Percentiles rank a stretch among this genome's conserved stretches.
These are phyloP conservation scores for Moricandia moricandioides DNA, from an alignment of 345 rosid genomes.

Conservation along the genomic window DNA sequence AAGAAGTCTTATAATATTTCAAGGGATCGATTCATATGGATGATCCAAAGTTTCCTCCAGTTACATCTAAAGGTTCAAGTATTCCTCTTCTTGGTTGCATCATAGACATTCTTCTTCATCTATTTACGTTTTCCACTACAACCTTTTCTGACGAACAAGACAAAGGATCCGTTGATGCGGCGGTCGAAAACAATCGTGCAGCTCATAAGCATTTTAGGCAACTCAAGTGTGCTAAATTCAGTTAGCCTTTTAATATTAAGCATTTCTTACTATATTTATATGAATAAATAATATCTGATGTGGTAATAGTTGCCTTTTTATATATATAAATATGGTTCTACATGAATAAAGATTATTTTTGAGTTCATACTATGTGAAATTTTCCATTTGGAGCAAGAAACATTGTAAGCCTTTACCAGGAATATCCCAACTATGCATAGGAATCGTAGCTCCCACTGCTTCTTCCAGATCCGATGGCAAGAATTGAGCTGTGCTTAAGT, in stretches of 20 bases:
- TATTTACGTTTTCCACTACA: not conserved
- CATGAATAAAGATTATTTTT: not conserved
- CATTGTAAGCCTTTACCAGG: not conserved
- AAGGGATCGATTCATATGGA: constrained; percentile 12
- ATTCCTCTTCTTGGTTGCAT: constrained; percentile 35
- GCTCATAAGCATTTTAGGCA: constrained; percentile 33
- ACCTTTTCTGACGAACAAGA: constrained; percentile 1
- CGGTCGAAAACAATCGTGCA: constrained; percentile 25
- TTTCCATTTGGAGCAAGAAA: constrained; percentile 1
- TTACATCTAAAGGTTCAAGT: constrained; percentile 2
- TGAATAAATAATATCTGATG: not conserved
- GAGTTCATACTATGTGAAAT: not conserved
- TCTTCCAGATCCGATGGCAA: not conserved
- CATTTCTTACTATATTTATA: constrained; percentile 2
- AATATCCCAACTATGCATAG: not conserved
- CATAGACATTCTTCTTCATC: constrained; percentile 23
- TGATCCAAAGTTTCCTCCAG: constrained; percentile 15
- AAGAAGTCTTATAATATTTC: not conserved
- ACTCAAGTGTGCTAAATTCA: constrained; percentile 24
- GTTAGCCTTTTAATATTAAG: constrained; percentile 13
- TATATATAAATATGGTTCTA: not conserved
- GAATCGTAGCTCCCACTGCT: not conserved
- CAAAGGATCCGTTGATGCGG: constrained; percentile 3
- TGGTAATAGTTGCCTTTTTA: not conserved
- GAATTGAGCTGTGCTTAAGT: not conserved